Evolutionary conservation across 2,329 filamentous ascomycete species (phyloP).

Genomic region (Gyromitra esculenta): DNA sequence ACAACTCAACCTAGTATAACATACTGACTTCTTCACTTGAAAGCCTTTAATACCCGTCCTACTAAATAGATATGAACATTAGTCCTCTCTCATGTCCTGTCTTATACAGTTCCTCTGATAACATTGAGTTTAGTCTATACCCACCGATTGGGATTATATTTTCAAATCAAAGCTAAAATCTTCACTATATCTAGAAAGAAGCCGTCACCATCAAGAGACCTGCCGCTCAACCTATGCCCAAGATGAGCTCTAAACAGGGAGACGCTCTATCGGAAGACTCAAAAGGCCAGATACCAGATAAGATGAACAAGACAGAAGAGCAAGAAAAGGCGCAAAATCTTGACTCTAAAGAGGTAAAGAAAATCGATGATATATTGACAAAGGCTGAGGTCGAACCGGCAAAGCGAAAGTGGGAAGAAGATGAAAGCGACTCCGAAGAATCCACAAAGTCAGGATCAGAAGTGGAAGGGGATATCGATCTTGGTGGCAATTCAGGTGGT

Average conservation of each 20-base stretch:
- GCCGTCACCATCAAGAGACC: neutral
- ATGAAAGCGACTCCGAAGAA: neutral
- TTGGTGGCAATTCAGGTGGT: neutral
- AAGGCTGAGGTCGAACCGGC: neutral
- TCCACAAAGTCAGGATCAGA: neutral
- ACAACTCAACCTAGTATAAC: neutral
- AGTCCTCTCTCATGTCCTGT: neutral
- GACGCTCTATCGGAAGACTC: neutral
- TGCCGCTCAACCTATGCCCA: no score
- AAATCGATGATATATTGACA: neutral
- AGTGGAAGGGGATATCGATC: neutral
- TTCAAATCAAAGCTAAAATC: no score
- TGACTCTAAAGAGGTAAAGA: neutral
- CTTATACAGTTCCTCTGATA: neutral
- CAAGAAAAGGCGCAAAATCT: neutral
- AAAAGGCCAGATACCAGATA: neutral
- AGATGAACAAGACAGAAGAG: neutral
- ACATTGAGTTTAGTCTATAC: no score
- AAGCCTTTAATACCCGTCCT: neutral
- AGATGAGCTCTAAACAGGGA: neutral
- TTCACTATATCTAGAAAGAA: no score
- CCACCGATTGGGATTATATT: no score
- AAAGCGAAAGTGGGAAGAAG: constrained; percentile 4
- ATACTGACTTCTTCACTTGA: neutral
- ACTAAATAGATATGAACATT: neutral